Evolutionary conservation across 352 stramenopile genomes (phyloP), one percentile per base, ranked within the genome.

Genomic region (Phytophthora ohioensis): DNA sequence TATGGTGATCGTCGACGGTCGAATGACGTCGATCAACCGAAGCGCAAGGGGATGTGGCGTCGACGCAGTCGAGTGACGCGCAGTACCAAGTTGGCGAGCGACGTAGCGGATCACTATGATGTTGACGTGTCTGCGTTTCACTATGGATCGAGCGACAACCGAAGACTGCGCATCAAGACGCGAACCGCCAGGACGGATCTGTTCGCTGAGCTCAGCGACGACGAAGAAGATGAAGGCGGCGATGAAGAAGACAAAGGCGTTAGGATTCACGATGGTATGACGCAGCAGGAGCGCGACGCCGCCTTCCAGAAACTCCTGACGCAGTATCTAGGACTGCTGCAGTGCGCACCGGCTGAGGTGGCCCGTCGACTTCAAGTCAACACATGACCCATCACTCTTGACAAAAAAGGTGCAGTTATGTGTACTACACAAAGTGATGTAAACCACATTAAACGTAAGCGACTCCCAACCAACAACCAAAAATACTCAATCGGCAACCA

Each of bases 271-370:
- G 12, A 42, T 3, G 51, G n/a, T 15, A 69, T 71, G 53, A 64
- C 64, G 12, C 36, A 47, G 5, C 35, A 68, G 7, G 71, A 70
- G 21, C 63, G 67, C 0, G 62, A 73, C 7, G 76, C 59, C 2
- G 76, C 70, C 8, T 88, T 88, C 31, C 39, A 81, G 56, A 78
- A 67, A 17, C 69, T 88, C 0, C 58, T 85, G 3, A 58, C 48
- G 13, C 78, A 85, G 56, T 88, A 88, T 43, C 64, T 86, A 1
- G 80, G 80, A 4, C 66, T 88, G 31, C 64, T 88, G 12, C 75
- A 80, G 21, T 82, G 75, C 36, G 21, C 69, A 3, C 70, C 74
- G 12, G 64, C 64, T 38, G 69, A 77, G 54, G 57, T 73, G 1
- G 69, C 53, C 4, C 39, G 64, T 3, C 54, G 52, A 5, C 57